Evolutionary conservation across 257 asterid genomes (phyloP).

Genomic region (Fraxinus quadrangulata): DNA sequence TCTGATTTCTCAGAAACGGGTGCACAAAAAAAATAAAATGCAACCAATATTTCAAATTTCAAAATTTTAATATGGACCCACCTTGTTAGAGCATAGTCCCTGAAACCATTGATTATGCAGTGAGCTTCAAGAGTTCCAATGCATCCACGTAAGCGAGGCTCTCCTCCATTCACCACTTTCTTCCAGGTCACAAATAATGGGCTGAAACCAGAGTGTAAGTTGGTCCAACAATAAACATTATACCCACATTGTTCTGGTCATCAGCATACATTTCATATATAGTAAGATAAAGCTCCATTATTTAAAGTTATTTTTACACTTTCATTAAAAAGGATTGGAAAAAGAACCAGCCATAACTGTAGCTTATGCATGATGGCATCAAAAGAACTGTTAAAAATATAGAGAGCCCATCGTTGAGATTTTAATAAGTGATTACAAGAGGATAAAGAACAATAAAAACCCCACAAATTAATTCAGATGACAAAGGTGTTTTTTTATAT

Average conservation of each 20-base stretch:
- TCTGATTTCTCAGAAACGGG: conserved; percentile 3
- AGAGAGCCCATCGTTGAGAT: conserved; percentile 1
- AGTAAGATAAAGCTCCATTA: not conserved
- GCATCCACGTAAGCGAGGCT: conserved; percentile 97
- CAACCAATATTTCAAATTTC: conserved; percentile 15
- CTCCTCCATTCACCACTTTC: conserved; percentile 84
- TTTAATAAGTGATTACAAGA: not conserved
- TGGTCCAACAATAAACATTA: conserved; percentile 24
- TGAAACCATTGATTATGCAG: conserved; percentile 70
- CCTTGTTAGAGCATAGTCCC: conserved; percentile 94
- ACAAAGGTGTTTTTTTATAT: not conserved
- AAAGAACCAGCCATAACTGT: conserved; percentile 7
- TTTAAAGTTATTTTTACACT: conserved; percentile 11
- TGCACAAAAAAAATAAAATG: conserved; percentile 3
- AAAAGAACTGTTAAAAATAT: not conserved
- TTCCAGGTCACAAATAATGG: conserved; percentile 98
- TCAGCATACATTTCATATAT: conserved; percentile 18
- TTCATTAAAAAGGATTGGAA: not conserved
- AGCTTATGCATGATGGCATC: not conserved
- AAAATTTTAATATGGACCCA: conserved; percentile 24
- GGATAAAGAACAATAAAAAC: not conserved
- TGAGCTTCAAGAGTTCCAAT: conserved; percentile 96
- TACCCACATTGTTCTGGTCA: conserved; percentile 12
- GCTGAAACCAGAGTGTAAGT: conserved; percentile 48
- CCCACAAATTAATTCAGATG: not conserved